Percentiles rank a stretch among this genome's conserved stretches.
Conservation (phyloP, 2,329 filamentous ascomycete species). For the Exutisphaerella laricina region DNA sequence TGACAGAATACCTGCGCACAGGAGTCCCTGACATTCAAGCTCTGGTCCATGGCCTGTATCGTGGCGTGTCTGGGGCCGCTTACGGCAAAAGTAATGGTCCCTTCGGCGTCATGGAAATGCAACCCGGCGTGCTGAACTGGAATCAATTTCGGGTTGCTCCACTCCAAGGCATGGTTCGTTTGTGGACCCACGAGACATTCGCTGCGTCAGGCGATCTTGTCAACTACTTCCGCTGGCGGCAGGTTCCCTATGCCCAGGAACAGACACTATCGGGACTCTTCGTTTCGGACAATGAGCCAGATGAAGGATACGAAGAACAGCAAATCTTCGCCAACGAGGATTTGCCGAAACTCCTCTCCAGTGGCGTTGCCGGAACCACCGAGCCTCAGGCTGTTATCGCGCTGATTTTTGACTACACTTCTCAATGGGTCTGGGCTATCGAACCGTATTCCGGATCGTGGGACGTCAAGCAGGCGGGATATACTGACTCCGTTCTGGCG, state of each 20-base stretch:
- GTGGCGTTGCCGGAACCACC: neutral
- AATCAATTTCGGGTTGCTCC: constrained; percentile 23
- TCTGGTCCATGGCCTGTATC: constrained; percentile 19
- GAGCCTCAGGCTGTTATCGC: constrained; percentile 19
- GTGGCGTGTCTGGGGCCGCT: constrained; percentile 19
- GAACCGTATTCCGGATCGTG: constrained; percentile 23
- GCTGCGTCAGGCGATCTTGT: constrained; percentile 22
- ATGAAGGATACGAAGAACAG: constrained; percentile 19
- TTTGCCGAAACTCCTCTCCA: constrained; percentile 10
- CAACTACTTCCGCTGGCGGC: constrained; percentile 25
- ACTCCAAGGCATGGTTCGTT: constrained; percentile 22
- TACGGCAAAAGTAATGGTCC: constrained; percentile 17
- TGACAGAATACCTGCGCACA: constrained; percentile 22
- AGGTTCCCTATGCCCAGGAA: constrained; percentile 22
- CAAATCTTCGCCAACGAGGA: constrained; percentile 18
- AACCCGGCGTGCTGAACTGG: constrained; percentile 25
- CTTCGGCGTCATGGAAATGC: constrained; percentile 25
- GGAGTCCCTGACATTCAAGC: constrained; percentile 22
- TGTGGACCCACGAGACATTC: constrained; percentile 25
- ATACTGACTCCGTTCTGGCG: constrained; percentile 11
- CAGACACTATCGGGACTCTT: constrained; percentile 22
- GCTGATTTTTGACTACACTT: constrained; percentile 21
- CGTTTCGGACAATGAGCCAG: constrained; percentile 17
- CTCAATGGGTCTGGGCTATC: constrained; percentile 22
- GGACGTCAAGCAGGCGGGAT: constrained; percentile 19